A percentile compares a stretch with the other conserved stretches of the same genome.
phyloP scores from a whole-genome alignment of 75 land plant species.

The Pseudotsuga menziesii region DNA sequence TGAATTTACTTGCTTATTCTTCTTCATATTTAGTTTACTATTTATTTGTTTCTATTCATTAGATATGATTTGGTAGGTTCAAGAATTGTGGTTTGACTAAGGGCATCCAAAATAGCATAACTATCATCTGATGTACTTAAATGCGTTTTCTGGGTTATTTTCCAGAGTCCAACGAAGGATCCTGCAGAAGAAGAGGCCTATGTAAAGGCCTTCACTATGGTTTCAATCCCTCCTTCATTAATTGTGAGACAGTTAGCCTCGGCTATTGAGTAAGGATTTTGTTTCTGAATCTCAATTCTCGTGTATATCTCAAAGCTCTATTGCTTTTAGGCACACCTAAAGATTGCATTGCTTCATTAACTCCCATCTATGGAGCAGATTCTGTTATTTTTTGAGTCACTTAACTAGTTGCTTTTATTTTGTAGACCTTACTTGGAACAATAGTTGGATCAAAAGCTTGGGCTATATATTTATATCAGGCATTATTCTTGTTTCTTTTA shows the following conservation, averaged over 20 bases:
- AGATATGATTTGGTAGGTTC: not conserved
- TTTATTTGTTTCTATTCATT: not conserved
- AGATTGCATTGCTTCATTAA: too few species aligned
- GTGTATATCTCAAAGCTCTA: too few species aligned
- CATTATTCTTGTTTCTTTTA: too few species aligned
- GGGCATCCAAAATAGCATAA: not conserved
- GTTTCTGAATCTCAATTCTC: too few species aligned
- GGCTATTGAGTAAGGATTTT: slow-evolving; percentile 22
- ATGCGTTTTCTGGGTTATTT: not conserved
- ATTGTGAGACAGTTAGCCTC: slow-evolving; percentile 25
- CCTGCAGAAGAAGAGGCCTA: slow-evolving; percentile 29
- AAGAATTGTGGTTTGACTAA: not conserved
- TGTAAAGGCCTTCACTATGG: slow-evolving; percentile 21
- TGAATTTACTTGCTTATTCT: not conserved
- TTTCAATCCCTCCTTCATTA: slow-evolving; percentile 24
- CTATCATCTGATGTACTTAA: too few species aligned
- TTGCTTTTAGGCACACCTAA: too few species aligned
- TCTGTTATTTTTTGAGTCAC: too few species aligned
- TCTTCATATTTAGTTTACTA: not conserved
- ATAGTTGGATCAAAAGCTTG: too few species aligned
- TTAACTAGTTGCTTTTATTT: too few species aligned
- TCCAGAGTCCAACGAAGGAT: slow-evolving; percentile 30
- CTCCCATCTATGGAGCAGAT: too few species aligned
- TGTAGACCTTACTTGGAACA: too few species aligned
- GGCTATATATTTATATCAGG: too few species aligned